Evolutionary conservation across 2,329 filamentous ascomycete genomes (phyloP), one percentile per base, ranked within the genome.

Genomic region (Fusarium lyarnte): DNA sequence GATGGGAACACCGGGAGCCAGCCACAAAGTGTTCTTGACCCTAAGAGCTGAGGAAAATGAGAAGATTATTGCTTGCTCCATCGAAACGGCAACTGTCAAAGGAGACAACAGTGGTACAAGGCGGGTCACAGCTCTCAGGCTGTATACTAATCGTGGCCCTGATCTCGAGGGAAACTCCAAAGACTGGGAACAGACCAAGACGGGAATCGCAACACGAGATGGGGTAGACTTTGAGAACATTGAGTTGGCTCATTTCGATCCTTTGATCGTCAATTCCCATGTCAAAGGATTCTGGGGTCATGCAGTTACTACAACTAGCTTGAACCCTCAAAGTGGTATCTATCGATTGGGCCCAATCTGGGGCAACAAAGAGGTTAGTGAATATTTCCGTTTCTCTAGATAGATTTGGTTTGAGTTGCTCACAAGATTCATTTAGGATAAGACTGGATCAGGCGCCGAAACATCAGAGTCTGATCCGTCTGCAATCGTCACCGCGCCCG

Each of bases 251-350:
- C 59, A 58, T 19, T 62, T 33, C 11, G 59, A 62, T 9, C 59
- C 59, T 2, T 11, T 62, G 8, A 21, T 62, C 2, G 35, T 29
- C 3, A 33, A 33, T 33, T 51, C 41, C 2, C 59, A 62, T 7
- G n/a, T 62, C 27, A 62, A 58, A 3, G 51, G 59, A 3, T 58
- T 62, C 41, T 62, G 59, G 59, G 59, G 51, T 27, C 27, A 38
- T 21, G 36, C 17, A 10, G 16, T 21, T 3, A 38, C 36, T 19
- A 21, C 36, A 38, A 11, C 36, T 11, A 9, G 19, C 19, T 38
- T 38, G 36, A 38, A 17, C 16, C 19, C 36, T 19, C 19, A 11
- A 8, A 38, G 36, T 19, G 36, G 36, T 9, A 38, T 38, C 10
- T 38, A 19, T 17, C 36, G 36, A 7, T 19, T 38, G 2, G 36